phyloP scores from a whole-genome alignment of 2,329 filamentous ascomycete species.

The Beauveria sp. region DNA sequence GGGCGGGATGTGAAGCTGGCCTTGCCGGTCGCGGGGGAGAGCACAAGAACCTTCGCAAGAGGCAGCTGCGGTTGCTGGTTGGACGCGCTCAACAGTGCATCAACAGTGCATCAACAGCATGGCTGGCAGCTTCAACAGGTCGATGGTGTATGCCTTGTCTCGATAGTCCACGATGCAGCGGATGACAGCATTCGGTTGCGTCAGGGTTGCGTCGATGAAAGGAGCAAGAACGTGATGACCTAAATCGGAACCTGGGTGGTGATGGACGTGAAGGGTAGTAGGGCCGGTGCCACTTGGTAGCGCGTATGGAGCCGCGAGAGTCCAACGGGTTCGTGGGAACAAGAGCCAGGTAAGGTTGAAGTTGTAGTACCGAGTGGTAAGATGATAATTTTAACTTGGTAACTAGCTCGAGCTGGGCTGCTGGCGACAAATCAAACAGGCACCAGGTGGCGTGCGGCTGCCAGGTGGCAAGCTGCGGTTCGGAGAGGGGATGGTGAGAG shows the following conservation, averaged over 20 bases:
- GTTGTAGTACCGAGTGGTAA: neutral
- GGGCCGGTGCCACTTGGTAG: neutral
- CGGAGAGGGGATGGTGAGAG: neutral
- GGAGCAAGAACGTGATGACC: neutral
- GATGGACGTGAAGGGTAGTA: neutral
- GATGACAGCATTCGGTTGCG: neutral
- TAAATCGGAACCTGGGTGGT: neutral
- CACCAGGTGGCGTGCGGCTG: slow-evolving; percentile 3
- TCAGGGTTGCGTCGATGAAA: slow-evolving; percentile 7
- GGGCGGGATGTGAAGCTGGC: neutral
- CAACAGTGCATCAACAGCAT: slow-evolving; percentile 10
- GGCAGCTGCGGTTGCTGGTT: slow-evolving; percentile 2
- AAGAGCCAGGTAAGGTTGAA: neutral
- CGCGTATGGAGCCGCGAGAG: neutral
- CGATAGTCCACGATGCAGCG: neutral
- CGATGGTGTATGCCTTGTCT: neutral
- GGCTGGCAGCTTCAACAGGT: neutral
- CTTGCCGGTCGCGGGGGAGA: neutral
- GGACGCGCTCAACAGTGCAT: slow-evolving; percentile 7
- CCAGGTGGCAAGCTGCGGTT: neutral
- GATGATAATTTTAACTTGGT: neutral
- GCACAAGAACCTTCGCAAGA: neutral
- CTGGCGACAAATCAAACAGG: neutral
- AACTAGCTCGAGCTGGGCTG: neutral
- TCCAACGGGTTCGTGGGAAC: neutral